Evolutionary conservation across 495 filamentous ascomycete species (phyloP), one percentile per base, ranked within the genome.

Genomic region (Hypomontagnella monticulosa): DNA sequence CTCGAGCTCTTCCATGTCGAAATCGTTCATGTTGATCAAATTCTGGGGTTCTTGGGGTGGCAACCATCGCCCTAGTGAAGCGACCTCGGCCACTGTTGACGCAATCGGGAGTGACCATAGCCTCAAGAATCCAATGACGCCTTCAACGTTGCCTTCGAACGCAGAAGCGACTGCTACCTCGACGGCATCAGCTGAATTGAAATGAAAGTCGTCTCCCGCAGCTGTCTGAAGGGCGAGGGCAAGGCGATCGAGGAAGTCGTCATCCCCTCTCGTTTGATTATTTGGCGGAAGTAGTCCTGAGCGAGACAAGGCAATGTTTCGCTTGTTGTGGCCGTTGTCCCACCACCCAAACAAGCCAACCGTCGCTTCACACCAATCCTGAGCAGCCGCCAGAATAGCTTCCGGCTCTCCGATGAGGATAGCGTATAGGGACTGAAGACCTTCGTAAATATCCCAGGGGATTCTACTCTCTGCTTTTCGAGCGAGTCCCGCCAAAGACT

Each of bases 311-410:
- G 51, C 40, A 27, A 68, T 56, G 58, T 70, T 71, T 4, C 77
- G 75, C 14, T 82, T 79, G 14, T 88, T 82, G 51, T 88, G 87
- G 12, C 90, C 84, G 34, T 93, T 91, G 73, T 93, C 87, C 92
- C 93, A 96, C 93, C 93, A 97, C 0, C 88, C 87, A 8, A 92
- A 89, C 43, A 96, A 75, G 3, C 87, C 89, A 47, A 96, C 75
- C 1, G 89, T 89, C 0, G 92, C 92, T 75, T 97, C 93, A 43
- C 93, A 82, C 93, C 93, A 97, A 73, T 95, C 92, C 66, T 90
- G 83, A 8, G 92, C 81, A 44, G 83, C 78, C 32, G 84, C 82
- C 34, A 93, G 79, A 61, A 96, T 91, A 10, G 91, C 87, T 8
- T 82, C 78, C 9, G 84, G 75, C 43, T 88, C 83, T 16, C 93